phyloP scores from a whole-genome alignment of 345 rosid species.

The Balakata baccata region DNA sequence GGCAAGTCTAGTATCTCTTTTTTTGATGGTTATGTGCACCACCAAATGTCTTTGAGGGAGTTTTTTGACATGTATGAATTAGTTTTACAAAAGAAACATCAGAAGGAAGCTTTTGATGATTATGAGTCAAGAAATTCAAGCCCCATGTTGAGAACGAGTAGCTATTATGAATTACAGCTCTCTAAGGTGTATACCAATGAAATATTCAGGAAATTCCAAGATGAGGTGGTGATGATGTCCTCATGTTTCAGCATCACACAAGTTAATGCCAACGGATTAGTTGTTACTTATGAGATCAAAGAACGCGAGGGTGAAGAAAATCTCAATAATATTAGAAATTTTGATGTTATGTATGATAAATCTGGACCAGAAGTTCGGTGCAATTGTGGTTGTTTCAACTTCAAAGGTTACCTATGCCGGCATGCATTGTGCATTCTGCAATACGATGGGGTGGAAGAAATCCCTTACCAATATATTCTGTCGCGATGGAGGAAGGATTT shows the following conservation, averaged over 20 bases:
- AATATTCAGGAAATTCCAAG: conserved; percentile 69
- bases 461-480: conserved; percentile 24
- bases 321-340: conserved; percentile 56
- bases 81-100: conserved; percentile 67
- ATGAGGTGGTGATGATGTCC: conserved; percentile 81
- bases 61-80: conserved; percentile 81
- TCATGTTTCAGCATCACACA: conserved; percentile 80
- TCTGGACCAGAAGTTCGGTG: conserved; percentile 73
- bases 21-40: conserved; percentile 65
- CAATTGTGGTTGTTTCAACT: conserved; percentile 80
- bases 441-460: conserved; percentile 27
- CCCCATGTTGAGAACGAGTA: conserved; percentile 56
- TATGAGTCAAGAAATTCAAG: conserved; percentile 49
- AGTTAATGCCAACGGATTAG: conserved; percentile 58
- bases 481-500: conserved; percentile 34
- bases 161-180: conserved; percentile 78
- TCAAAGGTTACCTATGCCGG: conserved; percentile 75
- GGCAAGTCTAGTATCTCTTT: conserved; percentile 51
- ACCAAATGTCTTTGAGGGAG: conserved; percentile 80
- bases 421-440: conserved; percentile 57
- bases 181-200: conserved; percentile 62
- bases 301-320: conserved; percentile 61
- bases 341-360: conserved; percentile 72
- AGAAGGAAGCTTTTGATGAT: conserved; percentile 64
- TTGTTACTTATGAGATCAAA: conserved; percentile 65